Base-by-base conservation (phyloP, 2,329 filamentous ascomycete genomes). In the Ophiostoma sp. region DNA sequence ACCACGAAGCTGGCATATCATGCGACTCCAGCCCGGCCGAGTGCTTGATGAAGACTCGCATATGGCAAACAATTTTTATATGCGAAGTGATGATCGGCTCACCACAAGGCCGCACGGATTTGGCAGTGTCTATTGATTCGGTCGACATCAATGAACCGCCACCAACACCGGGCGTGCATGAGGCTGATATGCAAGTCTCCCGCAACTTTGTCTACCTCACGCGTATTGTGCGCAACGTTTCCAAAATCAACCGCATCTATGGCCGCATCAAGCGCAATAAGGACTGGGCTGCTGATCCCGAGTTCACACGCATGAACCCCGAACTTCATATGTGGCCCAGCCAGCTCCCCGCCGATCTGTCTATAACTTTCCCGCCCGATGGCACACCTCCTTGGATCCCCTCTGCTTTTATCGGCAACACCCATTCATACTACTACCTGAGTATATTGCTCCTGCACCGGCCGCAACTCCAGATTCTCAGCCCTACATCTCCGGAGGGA, bases 21-120 rank as follows among this genome's bases (percentile, higher is more conserved):
- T 98, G 95, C 77, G 88, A 86, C 5, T 88, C 88, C 23, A 85
- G 83, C 71, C 82, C 86, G 0, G 83, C 88, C 7, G 94, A 98
- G 68, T 98, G 94, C 77, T 83, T 92, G 71, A 87, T 93, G 35
- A 94, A 93, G 76, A 96, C 89, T 20, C 86, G 94, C 66, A 87
- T 97, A 41, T 98, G 94, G 94, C 94, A 97, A 78, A 90, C 89
- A 1, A 86, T 96, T 11, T 91, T 96, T 77, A 83, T 92, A 31
- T 90, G 93, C 73, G 94, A 98, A 79, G 85, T 94, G 60, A 96
- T 98, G 91, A 89, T 97, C 75, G 94, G 94, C 70, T 93, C 91
- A 27, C 92, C 94, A 3, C 94, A 98, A 88, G 94, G 92, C 13
- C 91, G 92, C 39, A 89, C 87, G 67, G 93, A 97, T 78, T 87